Evolutionary conservation across 495 filamentous ascomycete genomes (phyloP).

Genomic region (Penicillium macrosclerotiorum): DNA sequence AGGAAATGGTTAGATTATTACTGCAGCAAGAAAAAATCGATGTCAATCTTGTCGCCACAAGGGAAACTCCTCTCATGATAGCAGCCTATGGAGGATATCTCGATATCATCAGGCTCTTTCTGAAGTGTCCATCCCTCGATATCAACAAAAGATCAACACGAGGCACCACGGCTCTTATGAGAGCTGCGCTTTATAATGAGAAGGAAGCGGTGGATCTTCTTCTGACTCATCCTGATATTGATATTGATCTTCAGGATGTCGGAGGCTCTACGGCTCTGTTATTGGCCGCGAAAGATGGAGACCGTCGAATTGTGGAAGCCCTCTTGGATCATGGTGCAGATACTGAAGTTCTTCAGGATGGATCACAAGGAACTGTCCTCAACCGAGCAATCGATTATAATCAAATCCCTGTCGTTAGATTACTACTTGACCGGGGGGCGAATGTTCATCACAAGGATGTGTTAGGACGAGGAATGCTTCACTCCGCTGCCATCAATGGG

Average conservation of each 20-base stretch:
- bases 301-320: slow-evolving; percentile 14
- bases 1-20: neutral
- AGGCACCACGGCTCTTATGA: neutral
- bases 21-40: neutral
- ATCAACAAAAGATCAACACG: slow-evolving; percentile 4
- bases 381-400: slow-evolving; percentile 5
- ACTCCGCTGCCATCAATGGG: slow-evolving; percentile 1
- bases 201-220: neutral
- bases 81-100: neutral
- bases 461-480: slow-evolving; percentile 3
- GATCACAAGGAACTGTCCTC: neutral
- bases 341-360: slow-evolving; percentile 1
- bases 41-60: neutral
- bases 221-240: neutral
- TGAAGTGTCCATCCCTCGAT: neutral
- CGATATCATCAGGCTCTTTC: neutral
- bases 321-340: slow-evolving; percentile 13
- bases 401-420: neutral
- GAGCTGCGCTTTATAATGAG: neutral
- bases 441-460: slow-evolving; percentile 5
- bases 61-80: neutral
- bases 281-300: slow-evolving; percentile 4
- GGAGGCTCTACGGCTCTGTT: slow-evolving; percentile 2
- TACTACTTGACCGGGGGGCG: slow-evolving; percentile 2
- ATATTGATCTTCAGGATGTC: slow-evolving; percentile 2